Base-by-base conservation (phyloP, 2,329 filamentous ascomycete genomes). In the Xylaria hypoxylon region DNA sequence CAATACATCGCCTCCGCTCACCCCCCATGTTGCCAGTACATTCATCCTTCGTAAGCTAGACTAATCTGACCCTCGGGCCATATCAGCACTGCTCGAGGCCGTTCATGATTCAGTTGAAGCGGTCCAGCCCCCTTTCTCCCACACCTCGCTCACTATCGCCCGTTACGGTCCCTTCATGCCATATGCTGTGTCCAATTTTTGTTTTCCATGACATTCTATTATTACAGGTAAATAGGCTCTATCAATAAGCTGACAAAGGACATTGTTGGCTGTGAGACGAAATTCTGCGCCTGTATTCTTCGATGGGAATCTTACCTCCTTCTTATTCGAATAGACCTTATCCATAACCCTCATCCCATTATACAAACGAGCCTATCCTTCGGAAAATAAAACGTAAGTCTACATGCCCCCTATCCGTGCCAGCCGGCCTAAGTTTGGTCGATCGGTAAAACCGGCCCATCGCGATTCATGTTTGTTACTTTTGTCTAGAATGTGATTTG, bases 401-500 rank as follows among this genome's bases (percentile, higher is more conserved):
- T 47, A 15, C 28, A 2, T 26, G 6, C 5, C 22, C 44, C 13
- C 40, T 19, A 52, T 35, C 48, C 50, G 31, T 5, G 28, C 31
- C 26, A 19, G 24, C 48, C 31, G 33, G 17, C 13, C 22, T 19
- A 33, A 13, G 10, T 26, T 15, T 11, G n/a, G 17, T 31, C n/a
- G 31, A 42, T 56, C 42, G n/a, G 15, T 4, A 22, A n/a, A 17
- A 42, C 26, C 28, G 26, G 13, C 42, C 48, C 38, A 59, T 48
- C 2, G 52, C 40, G 61, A 67, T 42, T 64, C 65, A 44, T 62
- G 64, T 70, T 70, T 70, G 68, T 62, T 66, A 28, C 17, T 40
- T 62, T 65, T 59, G 61, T 57, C 31, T 59, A 56, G 60, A 64
- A 64, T 65, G 60, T 50, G 44, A 60, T 59, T 45, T 57, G 45